A percentile compares a stretch with the other conserved stretches of the same genome.
These are phyloP conservation scores for Solanum hybrid DNA, from an alignment of 305 asterid species.

Conservation along the genomic window DNA sequence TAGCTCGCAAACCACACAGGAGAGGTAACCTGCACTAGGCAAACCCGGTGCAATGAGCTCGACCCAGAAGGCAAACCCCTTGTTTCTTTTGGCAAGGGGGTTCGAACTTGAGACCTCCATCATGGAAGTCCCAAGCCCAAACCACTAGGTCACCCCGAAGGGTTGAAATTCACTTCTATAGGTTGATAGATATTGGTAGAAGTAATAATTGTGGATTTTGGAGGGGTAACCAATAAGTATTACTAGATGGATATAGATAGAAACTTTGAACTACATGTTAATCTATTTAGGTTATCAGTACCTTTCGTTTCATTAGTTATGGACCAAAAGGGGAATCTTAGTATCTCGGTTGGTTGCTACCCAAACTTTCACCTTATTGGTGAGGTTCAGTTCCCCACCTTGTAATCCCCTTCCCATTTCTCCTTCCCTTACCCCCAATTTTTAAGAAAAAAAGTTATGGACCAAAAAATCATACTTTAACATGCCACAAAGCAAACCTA, in stretches of 20 bases:
- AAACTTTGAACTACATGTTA: background rate
- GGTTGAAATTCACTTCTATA: too few relatives aligned
- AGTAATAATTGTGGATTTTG: too few relatives aligned
- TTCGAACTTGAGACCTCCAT: too few relatives aligned
- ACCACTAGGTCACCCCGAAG: too few relatives aligned
- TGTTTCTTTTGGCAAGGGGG: too few relatives aligned
- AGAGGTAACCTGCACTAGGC: background rate
- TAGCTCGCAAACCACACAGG: background rate
- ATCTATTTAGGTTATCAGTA: background rate
- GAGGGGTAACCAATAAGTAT: too few relatives aligned
- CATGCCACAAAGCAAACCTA: background rate
- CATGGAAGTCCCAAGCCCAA: too few relatives aligned
- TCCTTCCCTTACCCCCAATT: background rate
- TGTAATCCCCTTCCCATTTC: background rate
- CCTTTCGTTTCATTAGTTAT: background rate
- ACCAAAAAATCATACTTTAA: background rate
- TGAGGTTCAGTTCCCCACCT: background rate
- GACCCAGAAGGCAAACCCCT: too few relatives aligned
- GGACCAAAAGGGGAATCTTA: background rate
- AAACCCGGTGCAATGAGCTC: too few relatives aligned
- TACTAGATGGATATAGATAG: background rate
- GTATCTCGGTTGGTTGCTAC: background rate
- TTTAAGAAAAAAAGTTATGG: background rate
- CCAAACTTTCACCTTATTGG: background rate
- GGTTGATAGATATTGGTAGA: too few relatives aligned